phyloP scores from a whole-genome alignment of 2,329 filamentous ascomycete species.

The Chaetothyriales sp. region DNA sequence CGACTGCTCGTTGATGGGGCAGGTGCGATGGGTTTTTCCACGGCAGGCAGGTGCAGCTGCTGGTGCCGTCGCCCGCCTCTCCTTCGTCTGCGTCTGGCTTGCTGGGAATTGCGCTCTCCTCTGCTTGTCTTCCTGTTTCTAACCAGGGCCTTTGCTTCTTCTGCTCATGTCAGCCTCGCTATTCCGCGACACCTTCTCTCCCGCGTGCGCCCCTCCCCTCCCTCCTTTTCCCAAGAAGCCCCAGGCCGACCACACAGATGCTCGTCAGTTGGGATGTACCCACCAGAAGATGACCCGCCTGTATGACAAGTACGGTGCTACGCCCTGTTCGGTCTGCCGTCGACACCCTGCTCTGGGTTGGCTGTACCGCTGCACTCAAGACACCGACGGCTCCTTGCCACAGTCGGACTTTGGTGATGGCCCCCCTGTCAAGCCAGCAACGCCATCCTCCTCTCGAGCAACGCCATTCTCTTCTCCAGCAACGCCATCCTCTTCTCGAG shows the following conservation, averaged over 20 bases:
- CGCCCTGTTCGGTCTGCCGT: slow-evolving; percentile 47
- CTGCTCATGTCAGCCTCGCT: neutral
- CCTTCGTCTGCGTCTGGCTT: neutral
- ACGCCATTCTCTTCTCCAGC: neutral
- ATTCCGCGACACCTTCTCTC: neutral
- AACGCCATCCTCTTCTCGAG: neutral
- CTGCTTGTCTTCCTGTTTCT: neutral
- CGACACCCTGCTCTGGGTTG: slow-evolving; percentile 48
- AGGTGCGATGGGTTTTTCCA: neutral
- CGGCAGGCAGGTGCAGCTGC: neutral
- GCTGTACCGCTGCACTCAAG: slow-evolving; percentile 60
- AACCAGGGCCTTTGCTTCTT: neutral
- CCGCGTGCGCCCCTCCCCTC: neutral
- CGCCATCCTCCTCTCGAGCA: neutral
- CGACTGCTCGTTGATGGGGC: neutral
- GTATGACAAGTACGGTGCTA: slow-evolving; percentile 33
- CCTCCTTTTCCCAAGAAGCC: neutral
- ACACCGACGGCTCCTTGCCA: slow-evolving; percentile 37
- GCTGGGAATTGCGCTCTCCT: neutral
- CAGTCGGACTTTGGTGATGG: slow-evolving; percentile 17
- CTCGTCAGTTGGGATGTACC: slow-evolving; percentile 37
- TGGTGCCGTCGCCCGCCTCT: neutral
- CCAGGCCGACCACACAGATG: neutral
- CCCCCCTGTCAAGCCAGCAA: neutral
- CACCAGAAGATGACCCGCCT: slow-evolving; percentile 56